Conservation (phyloP, 148 eudicot species). For the Gaultheria prostrata region DNA sequence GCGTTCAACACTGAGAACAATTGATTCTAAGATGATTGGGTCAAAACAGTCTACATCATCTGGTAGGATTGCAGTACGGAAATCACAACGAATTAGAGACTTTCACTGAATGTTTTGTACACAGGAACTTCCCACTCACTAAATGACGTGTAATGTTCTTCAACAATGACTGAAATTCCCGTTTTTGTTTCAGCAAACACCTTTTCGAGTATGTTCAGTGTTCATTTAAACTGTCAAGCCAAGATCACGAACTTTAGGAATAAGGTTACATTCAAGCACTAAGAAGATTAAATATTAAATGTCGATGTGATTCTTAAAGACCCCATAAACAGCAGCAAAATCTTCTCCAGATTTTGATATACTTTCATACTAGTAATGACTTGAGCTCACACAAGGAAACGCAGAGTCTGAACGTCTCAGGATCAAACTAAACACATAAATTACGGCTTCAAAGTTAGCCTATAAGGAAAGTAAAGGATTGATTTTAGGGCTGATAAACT, state of each 20-base stretch:
- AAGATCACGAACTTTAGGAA: background rate
- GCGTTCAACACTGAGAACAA: background rate
- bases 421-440: background rate
- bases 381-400: background rate
- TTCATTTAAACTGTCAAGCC: background rate
- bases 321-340: background rate
- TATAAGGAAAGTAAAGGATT: background rate
- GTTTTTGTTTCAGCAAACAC: background rate
- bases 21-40: conserved; percentile 8
- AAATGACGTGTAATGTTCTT: background rate
- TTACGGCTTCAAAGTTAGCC: background rate
- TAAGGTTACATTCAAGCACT: background rate
- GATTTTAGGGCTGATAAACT: background rate
- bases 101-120: background rate
- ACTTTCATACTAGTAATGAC: background rate
- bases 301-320: background rate
- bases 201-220: background rate
- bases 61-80: background rate
- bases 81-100: conserved; percentile 5
- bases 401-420: background rate
- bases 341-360: background rate
- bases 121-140: background rate
- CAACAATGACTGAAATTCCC: background rate
- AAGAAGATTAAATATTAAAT: background rate
- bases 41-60: background rate